Evolutionary conservation across 2,329 filamentous ascomycete genomes (phyloP), one percentile per base, ranked within the genome.

Genomic region (Capronia coronata): DNA sequence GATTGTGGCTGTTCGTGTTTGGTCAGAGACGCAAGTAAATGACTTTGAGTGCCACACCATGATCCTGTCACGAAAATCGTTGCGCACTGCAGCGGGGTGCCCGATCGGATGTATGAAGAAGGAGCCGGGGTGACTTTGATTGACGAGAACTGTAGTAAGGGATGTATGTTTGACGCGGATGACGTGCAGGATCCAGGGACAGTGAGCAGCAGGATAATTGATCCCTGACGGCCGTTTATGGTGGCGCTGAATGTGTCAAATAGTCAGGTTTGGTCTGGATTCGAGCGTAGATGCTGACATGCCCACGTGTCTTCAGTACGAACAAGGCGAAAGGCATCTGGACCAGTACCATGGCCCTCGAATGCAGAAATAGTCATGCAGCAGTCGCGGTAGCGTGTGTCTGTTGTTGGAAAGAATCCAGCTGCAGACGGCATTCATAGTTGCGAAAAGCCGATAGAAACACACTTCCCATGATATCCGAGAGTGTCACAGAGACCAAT

Each of bases 31-130:
- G 14, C 32, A 23, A 47, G 30, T 32, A 21, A 6, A 19, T 19
- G 13, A 30, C 30, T 29, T 11, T 30, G 13, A 48, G 51, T 48
- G 32, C 44, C 18, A 52, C 45, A n/a, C 30, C 40, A n/a, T 23
- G 14, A 34, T 38, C 32, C 35, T 48, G 38, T 37, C 45, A 51
- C 43, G 37, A 40, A 11, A 21, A n/a, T n/a, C 16, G 29, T 19
- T 11, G 19, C 29, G 3, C 4, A 19, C 29, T 25, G 29, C 19
- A 23, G 16, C 34, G 16, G 27, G 14, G 8, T 25, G 41, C 30
- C 40, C n/a, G 37, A 34, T 44, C 41, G 14, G 34, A 43, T 27
- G 35, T 32, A 39, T 41, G 8, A 23, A 21, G 29, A 23, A 14
- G 14, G 6, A 29, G 22, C 21, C 34, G 34, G 16, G 27, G 34